These are phyloP conservation scores for Hypoxylon trugodes DNA, from an alignment of 495 filamentous ascomycete genomes.

Conservation along the genomic window DNA sequence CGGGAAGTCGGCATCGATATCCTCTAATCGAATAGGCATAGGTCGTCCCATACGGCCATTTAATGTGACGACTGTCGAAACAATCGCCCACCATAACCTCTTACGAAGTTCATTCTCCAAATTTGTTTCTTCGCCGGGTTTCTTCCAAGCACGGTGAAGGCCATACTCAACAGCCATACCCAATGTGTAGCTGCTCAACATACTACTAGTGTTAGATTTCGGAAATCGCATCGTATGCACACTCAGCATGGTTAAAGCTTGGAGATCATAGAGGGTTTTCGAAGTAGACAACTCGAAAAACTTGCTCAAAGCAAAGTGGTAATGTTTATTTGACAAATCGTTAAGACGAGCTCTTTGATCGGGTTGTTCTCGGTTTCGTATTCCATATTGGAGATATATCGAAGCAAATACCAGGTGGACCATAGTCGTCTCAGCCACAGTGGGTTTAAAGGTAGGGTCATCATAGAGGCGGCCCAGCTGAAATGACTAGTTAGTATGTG, in stretches of 20 bases:
- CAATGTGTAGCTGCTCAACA: constrained; percentile 67
- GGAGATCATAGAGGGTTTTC: constrained; percentile 69
- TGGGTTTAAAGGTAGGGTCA: constrained; percentile 66
- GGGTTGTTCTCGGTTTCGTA: constrained; percentile 65
- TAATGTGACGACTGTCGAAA: constrained; percentile 68
- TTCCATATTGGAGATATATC: constrained; percentile 75
- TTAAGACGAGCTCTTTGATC: constrained; percentile 63
- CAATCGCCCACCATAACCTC: constrained; percentile 75
- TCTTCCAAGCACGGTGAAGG: constrained; percentile 73
- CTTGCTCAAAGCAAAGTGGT: constrained; percentile 74
- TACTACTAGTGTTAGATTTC: constrained; percentile 77
- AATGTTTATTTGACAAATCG: constrained; percentile 73
- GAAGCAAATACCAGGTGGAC: constrained; percentile 82
- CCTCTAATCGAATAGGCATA: constrained; percentile 73
- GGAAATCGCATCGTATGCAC: constrained; percentile 76
- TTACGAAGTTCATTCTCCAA: constrained; percentile 78
- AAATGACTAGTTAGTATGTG: constrained; percentile 15
- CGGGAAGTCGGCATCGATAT: constrained; percentile 80
- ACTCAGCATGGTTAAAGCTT: constrained; percentile 74
- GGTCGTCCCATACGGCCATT: constrained; percentile 78
- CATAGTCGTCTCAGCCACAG: constrained; percentile 70
- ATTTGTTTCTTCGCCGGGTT: constrained; percentile 60
- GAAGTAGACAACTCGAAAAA: constrained; percentile 67
- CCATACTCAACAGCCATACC: constrained; percentile 74
- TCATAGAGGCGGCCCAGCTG: constrained; percentile 70